These are phyloP conservation scores for Arthrobotrys pseudoclavata DNA, from an alignment of 2,329 filamentous ascomycete genomes.

Conservation along the genomic window DNA sequence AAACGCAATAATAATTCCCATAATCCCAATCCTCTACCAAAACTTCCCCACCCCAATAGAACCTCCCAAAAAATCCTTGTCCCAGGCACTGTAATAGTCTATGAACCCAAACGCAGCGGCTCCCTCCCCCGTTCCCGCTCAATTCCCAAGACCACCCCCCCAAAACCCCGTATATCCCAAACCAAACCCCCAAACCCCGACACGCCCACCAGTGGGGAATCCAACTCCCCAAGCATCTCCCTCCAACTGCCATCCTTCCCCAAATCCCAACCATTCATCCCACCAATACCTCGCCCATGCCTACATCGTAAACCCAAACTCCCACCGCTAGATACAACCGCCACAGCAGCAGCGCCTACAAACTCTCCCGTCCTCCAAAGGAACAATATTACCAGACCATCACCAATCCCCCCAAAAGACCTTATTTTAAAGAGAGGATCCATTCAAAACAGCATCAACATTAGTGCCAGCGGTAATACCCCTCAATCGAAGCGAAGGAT, in stretches of 20 bases:
- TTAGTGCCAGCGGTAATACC: neutral
- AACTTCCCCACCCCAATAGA: neutral
- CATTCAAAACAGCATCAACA: neutral
- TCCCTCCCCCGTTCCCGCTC: neutral
- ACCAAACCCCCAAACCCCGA: neutral
- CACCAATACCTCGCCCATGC: neutral
- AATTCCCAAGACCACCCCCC: neutral
- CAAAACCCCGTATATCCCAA: neutral
- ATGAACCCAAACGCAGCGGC: conserved; percentile 18
- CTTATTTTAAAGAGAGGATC: conserved; percentile 4
- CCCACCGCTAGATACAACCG: conserved; percentile 8
- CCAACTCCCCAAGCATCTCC: neutral
- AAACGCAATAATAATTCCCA: conserved; percentile 21
- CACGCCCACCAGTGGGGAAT: neutral
- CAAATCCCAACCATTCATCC: neutral
- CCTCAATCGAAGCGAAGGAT: neutral
- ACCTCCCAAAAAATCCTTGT: neutral
- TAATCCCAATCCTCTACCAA: conserved; percentile 17
- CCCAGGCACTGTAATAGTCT: conserved; percentile 13
- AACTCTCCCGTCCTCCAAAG: conserved; percentile 19
- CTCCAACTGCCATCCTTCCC: neutral
- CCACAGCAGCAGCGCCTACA: neutral
- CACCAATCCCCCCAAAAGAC: neutral
- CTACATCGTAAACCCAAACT: conserved; percentile 26
- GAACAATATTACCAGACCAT: neutral